Conservation (phyloP, 257 asterid genomes). For the Galeopsis tetrahit region DNA sequence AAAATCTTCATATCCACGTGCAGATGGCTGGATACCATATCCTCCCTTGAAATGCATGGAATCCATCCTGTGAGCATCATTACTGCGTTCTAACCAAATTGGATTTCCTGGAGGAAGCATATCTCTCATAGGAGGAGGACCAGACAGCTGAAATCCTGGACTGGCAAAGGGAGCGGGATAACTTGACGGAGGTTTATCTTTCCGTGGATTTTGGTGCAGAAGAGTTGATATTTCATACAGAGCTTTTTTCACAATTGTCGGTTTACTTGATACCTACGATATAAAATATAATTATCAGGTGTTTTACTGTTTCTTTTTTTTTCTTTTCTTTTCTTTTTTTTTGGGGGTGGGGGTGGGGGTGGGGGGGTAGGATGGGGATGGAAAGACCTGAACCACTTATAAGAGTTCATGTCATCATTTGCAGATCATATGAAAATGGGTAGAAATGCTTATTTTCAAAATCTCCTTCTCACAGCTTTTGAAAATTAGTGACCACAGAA, state of each 20-base stretch:
- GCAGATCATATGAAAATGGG: no score
- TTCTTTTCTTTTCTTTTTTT: not conserved
- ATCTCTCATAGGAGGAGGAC: slow-evolving; percentile 53
- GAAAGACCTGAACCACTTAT: slow-evolving; percentile 12
- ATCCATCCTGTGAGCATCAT: slow-evolving; percentile 47
- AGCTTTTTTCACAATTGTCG: slow-evolving; percentile 62
- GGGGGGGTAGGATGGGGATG: not conserved
- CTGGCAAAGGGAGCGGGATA: slow-evolving; percentile 44
- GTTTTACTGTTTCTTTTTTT: not conserved
- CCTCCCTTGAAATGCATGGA: slow-evolving; percentile 49
- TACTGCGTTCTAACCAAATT: slow-evolving; percentile 53
- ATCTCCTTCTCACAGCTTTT: no score
- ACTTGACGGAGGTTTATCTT: slow-evolving; percentile 64
- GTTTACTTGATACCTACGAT: slow-evolving; percentile 75
- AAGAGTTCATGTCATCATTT: not conserved
- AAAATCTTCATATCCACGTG: slow-evolving; percentile 47
- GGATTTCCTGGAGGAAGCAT: slow-evolving; percentile 52
- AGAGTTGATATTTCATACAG: slow-evolving; percentile 73
- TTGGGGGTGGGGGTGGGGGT: not conserved
- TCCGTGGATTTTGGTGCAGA: slow-evolving; percentile 75
- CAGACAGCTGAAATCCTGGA: slow-evolving; percentile 55
- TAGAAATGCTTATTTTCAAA: no score
- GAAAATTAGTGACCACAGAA: no score
- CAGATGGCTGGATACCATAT: slow-evolving; percentile 55
- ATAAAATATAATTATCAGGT: slow-evolving; percentile 37